Percentiles rank a stretch among this genome's conserved stretches.
These are phyloP conservation scores for Jasminum sambac DNA, from an alignment of 257 asterid species.

Conservation along the genomic window DNA sequence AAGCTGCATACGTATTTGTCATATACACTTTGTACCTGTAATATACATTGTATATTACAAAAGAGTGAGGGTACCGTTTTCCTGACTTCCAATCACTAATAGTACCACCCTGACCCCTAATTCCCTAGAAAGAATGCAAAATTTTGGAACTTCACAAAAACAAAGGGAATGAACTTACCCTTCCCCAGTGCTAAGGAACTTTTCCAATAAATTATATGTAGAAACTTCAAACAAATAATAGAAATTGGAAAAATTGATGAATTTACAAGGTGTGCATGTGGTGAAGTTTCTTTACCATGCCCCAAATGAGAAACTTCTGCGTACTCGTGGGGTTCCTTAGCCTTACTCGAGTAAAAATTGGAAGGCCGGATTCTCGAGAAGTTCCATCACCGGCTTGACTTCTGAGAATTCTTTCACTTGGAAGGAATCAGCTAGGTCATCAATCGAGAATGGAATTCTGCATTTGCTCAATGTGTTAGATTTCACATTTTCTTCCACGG, in stretches of 20 bases:
- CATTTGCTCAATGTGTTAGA: constrained; percentile 17
- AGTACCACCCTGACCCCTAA: constrained; percentile 30
- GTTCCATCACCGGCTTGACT: constrained; percentile 74
- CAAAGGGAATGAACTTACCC: constrained; percentile 32
- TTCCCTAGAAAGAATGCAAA: constrained; percentile 44
- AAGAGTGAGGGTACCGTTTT: constrained; percentile 24
- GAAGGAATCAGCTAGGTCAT: constrained; percentile 71
- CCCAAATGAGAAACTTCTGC: constrained; percentile 19
- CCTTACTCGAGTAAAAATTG: constrained; percentile 77
- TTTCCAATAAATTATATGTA: neutral
- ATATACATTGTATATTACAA: constrained; percentile 25
- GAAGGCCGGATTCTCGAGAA: constrained; percentile 79
- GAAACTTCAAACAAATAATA: neutral
- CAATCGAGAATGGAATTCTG: constrained; percentile 97
- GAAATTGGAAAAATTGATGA: constrained; percentile 29
- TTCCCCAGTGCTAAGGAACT: constrained; percentile 33
- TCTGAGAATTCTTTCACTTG: constrained; percentile 80
- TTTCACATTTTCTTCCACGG: neutral
- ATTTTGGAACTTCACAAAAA: constrained; percentile 30
- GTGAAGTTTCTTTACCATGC: constrained; percentile 15
- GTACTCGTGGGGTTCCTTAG: constrained; percentile 30
- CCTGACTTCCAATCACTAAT: neutral
- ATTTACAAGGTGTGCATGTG: constrained; percentile 46
- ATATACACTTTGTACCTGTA: constrained; percentile 10
- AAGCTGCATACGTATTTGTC: constrained; percentile 21